phyloP scores from a whole-genome alignment of 2,329 filamentous ascomycete species.

The Ophiostoma montium region DNA sequence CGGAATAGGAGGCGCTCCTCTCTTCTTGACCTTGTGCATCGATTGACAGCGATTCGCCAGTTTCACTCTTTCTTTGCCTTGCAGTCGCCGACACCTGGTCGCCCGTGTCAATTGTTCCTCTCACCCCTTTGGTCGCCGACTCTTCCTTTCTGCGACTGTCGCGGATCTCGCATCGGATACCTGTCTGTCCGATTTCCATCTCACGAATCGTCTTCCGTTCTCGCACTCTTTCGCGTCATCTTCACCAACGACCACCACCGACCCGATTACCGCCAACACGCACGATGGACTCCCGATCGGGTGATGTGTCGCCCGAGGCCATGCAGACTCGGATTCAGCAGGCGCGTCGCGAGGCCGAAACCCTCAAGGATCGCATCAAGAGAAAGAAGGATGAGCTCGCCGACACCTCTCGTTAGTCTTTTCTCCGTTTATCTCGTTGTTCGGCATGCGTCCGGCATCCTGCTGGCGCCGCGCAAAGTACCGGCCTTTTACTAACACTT shows the following conservation, averaged over 20 bases:
- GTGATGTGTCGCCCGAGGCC: slow-evolving; percentile 54
- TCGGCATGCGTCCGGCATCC: no score
- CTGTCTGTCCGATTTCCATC: no score
- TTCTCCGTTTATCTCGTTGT: background rate
- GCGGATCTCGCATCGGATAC: no score
- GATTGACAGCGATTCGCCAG: no score
- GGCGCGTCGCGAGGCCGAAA: slow-evolving; percentile 93
- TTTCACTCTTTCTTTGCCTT: no score
- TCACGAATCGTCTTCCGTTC: background rate
- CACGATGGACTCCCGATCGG: slow-evolving; percentile 42
- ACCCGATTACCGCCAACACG: background rate
- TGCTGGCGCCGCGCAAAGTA: no score
- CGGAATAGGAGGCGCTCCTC: background rate
- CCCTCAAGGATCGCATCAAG: slow-evolving; percentile 97
- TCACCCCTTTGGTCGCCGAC: no score
- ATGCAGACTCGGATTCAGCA: slow-evolving; percentile 91
- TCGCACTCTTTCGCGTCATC: background rate
- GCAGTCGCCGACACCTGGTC: no score
- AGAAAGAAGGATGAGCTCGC: slow-evolving; percentile 99
- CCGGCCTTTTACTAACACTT: slow-evolving; percentile 9
- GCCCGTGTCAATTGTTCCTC: no score
- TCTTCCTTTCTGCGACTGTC: no score
- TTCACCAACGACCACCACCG: background rate
- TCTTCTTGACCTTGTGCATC: background rate
- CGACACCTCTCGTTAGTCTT: slow-evolving; percentile 81